Conservation (phyloP, 345 rosid genomes). For the Salix caprea region DNA sequence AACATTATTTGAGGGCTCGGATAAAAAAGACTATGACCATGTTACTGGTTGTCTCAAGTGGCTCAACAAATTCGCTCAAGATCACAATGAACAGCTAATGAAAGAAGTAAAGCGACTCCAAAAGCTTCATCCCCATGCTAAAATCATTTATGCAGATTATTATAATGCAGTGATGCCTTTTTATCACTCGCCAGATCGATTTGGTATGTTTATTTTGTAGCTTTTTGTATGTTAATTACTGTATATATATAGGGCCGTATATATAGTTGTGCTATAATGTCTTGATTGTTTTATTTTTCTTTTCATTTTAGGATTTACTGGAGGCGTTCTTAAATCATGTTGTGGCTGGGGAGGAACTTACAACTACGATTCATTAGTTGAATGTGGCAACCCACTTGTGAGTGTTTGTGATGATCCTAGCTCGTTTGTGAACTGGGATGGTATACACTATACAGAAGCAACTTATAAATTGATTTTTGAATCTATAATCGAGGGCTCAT, state of each 20-base stretch:
- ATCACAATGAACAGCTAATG: slow-evolving; percentile 39
- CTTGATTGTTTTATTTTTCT: too few species aligned
- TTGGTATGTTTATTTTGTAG: slow-evolving; percentile 21
- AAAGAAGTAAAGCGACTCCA: slow-evolving; percentile 16
- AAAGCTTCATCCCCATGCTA: slow-evolving; percentile 27
- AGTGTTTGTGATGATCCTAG: slow-evolving; percentile 32
- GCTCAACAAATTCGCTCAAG: slow-evolving; percentile 33
- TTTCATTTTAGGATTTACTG: not conserved
- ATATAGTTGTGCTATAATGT: too few species aligned
- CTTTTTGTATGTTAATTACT: not conserved
- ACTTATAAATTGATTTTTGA: slow-evolving; percentile 16
- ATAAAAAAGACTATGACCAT: slow-evolving; percentile 28
- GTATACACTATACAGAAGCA: slow-evolving; percentile 39
- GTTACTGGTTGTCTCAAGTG: slow-evolving; percentile 38
- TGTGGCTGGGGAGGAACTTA: slow-evolving; percentile 32
- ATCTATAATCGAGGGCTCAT: not conserved
- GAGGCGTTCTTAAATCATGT: not conserved
- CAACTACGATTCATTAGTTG: slow-evolving; percentile 26
- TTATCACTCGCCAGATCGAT: slow-evolving; percentile 33
- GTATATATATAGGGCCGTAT: too few species aligned
- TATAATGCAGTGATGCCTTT: slow-evolving; percentile 42
- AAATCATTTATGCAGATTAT: slow-evolving; percentile 52
- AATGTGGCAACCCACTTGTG: slow-evolving; percentile 24
- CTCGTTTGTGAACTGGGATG: slow-evolving; percentile 45
- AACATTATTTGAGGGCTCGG: slow-evolving; percentile 21